phyloP scores from a whole-genome alignment of 176 grass and related monocot genomes.

The bread wheat (Triticum aestivum) region DNA sequence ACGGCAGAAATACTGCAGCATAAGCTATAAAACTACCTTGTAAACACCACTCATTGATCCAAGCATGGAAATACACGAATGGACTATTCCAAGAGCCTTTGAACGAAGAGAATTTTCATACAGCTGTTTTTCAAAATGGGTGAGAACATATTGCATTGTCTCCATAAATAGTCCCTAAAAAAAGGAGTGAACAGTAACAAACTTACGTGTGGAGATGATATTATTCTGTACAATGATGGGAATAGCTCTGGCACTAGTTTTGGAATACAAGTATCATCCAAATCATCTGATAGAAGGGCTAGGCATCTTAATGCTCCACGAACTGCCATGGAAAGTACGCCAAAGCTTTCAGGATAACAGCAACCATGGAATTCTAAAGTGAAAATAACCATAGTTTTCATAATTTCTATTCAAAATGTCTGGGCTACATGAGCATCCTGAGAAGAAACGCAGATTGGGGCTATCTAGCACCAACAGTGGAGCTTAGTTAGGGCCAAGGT shows the following conservation, averaged over 20 bases:
- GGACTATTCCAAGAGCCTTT: slow-evolving; percentile 89
- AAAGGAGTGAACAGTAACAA: background rate
- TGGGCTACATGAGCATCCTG: slow-evolving; percentile 8
- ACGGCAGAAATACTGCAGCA: background rate
- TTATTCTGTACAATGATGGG: slow-evolving; percentile 78
- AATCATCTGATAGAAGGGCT: slow-evolving; percentile 88
- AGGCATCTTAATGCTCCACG: slow-evolving; percentile 94
- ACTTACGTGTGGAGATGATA: slow-evolving; percentile 82
- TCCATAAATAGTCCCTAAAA: slow-evolving; percentile 12
- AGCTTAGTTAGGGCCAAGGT: background rate
- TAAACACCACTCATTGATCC: slow-evolving; percentile 96
- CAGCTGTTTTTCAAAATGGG: slow-evolving; percentile 49
- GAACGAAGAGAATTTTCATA: slow-evolving; percentile 81
- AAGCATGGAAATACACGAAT: slow-evolving; percentile 92
- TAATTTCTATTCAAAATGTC: background rate
- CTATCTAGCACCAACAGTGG: background rate
- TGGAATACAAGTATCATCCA: slow-evolving; percentile 84
- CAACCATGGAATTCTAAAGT: background rate
- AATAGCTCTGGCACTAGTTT: slow-evolving; percentile 84
- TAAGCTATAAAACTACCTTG: slow-evolving; percentile 51
- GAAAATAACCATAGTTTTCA: slow-evolving; percentile 7
- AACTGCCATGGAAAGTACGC: slow-evolving; percentile 46
- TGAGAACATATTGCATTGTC: slow-evolving; percentile 32
- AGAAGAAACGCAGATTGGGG: slow-evolving; percentile 5
- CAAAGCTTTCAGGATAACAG: background rate